Evolutionary conservation across 257 asterid species (phyloP), one percentile per base, ranked within the genome.

Genomic region (Capsicum chinense): DNA sequence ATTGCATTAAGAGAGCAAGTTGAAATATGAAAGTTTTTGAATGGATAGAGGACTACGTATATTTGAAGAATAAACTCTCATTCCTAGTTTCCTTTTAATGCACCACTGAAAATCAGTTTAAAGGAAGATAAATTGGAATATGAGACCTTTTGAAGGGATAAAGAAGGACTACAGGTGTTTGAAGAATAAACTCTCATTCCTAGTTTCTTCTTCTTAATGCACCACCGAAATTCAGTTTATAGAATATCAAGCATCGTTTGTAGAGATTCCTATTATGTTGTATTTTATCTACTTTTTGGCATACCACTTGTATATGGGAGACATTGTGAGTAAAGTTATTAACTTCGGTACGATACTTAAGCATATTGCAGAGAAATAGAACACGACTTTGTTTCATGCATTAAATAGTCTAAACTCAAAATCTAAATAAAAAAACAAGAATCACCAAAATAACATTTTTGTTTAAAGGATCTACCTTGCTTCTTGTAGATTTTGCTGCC

Each of bases 401-500:
- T 52, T 57, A 76, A 76, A 76, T 76, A 76, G 47, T 57, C 8
- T 21, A 13, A 10, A 52, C 63, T 52, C 48, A 26, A 50, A 76
- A 52, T 52, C 81, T 47, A 26, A 52, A 12, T 13, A 4, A 52
- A 26, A 21, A 79, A 37, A 48, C 21, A 71, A 66, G 70, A 52
- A 52, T 76, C 58, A 5, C 79, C 56, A 83, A 57, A 83, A 56
- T 14, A 76, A 47, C 17, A 5, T 35, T 39, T 76, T 42, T 5
- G 26, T 80, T 82, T 59, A 79, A 78, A 52, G 60, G 56, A 16
- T 69, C 85, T 83, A 95, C 98, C 98, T 92, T 83, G 99, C 98
- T 86, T 94, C 99, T 89, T 96, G 99, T 70, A 94, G 89, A 88
- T 94, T 96, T 80, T 96, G 95, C 87, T 94, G 98, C 86, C 92